A percentile compares a stretch with the other conserved stretches of the same genome.
Conservation (phyloP, 2,329 filamentous ascomycete species). For the Trematosphaeria pertusa region DNA sequence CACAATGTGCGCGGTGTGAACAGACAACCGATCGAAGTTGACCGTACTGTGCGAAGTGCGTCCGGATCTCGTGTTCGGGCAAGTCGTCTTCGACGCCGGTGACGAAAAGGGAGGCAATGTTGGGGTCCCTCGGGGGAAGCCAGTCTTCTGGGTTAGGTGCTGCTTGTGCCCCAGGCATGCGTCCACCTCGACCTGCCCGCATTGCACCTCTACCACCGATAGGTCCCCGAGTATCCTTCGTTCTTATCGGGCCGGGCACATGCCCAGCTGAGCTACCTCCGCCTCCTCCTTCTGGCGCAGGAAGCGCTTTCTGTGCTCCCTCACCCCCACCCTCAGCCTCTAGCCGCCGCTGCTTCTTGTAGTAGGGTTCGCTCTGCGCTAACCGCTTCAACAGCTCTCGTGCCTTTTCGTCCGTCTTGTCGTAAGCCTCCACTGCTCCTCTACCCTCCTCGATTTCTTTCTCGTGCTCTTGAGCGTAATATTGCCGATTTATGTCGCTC, state of each 20-base stretch:
- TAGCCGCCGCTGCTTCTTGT: constrained; percentile 82
- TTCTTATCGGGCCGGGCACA: constrained; percentile 77
- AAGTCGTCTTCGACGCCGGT: constrained; percentile 96
- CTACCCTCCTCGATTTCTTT: constrained; percentile 92
- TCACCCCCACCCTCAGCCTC: constrained; percentile 61
- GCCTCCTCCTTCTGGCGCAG: constrained; percentile 41
- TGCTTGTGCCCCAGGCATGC: constrained; percentile 67
- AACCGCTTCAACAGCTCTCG: constrained; percentile 83
- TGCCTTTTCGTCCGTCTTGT: constrained; percentile 97
- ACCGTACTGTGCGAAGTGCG: constrained; percentile 88
- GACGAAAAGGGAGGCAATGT: constrained; percentile 91
- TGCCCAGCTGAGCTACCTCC: constrained; percentile 44
- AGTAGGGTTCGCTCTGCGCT: constrained; percentile 93
- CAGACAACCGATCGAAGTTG: constrained; percentile 92
- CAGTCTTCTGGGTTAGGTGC: constrained; percentile 87
- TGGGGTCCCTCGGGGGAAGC: constrained; percentile 79
- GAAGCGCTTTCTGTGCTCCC: constrained; percentile 52
- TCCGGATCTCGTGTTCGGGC: constrained; percentile 87
- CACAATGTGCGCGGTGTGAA: constrained; percentile 96
- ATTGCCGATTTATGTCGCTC: constrained; percentile 93
- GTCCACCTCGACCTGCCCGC: constrained; percentile 50
- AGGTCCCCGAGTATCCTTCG: constrained; percentile 62
- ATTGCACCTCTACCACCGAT: constrained; percentile 44
- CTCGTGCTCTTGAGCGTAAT: constrained; percentile 97
- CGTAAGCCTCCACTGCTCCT: constrained; percentile 82